A percentile compares a stretch with the other conserved stretches of the same genome.
Conservation (phyloP, 164 flowering plant species). For the Sedum album region DNA sequence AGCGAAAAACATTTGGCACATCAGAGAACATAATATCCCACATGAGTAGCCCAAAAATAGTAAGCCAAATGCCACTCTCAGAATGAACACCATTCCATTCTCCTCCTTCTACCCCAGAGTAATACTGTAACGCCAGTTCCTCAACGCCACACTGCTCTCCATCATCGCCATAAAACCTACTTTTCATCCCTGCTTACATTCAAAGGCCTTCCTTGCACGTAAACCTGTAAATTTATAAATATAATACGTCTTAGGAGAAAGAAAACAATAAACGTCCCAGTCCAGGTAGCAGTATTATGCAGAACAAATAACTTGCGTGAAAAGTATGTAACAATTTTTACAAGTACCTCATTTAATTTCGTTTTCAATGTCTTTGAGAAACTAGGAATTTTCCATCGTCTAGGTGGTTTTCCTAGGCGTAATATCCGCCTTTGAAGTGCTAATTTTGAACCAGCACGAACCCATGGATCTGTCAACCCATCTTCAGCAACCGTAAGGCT, state of each 20-base stretch:
- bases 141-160: slow-evolving; percentile 93
- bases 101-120: slow-evolving; percentile 71
- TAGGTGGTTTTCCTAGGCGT: slow-evolving; percentile 90
- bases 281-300: not conserved
- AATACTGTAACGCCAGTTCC: slow-evolving; percentile 79
- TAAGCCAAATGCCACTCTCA: slow-evolving; percentile 93
- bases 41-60: slow-evolving; percentile 85
- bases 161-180: slow-evolving; percentile 80
- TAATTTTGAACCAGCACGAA: slow-evolving; percentile 86
- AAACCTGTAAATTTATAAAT: slow-evolving; percentile 32
- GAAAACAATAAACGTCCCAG: slow-evolving; percentile 3
- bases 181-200: slow-evolving; percentile 62
- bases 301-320: not conserved
- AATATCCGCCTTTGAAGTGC: slow-evolving; percentile 81
- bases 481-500: slow-evolving; percentile 83
- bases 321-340: not conserved
- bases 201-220: slow-evolving; percentile 74
- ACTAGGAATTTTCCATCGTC: slow-evolving; percentile 85
- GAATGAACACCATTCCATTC: slow-evolving; percentile 89
- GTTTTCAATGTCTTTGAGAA: slow-evolving; percentile 50
- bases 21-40: slow-evolving; percentile 89
- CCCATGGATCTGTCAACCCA: slow-evolving; percentile 76
- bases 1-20: slow-evolving; percentile 73
- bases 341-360: slow-evolving; percentile 67
- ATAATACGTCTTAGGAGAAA: not conserved